Evolutionary conservation across 1,284 basidiomycete genomes (phyloP), one percentile per base, ranked within the genome.

Genomic region (Uromyces viciae-fabae): DNA sequence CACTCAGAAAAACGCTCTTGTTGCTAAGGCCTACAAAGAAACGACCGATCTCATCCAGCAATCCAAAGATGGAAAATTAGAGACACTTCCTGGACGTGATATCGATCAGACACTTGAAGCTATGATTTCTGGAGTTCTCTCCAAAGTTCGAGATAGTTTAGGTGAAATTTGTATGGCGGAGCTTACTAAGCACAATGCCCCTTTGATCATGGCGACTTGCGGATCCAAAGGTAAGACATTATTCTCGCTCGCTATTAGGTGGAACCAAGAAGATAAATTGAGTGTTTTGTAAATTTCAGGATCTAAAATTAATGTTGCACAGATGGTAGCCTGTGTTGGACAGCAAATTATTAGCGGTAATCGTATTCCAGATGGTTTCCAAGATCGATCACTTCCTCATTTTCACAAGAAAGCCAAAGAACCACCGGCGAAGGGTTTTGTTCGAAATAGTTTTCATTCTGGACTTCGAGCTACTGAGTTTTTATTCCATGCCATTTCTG

Each of bases 321-420:
- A 99, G 88, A 99, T 99, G 97, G 97, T 99, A 81, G 97, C 97
- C 83, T 98, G 95, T 90, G 97, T 99, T 83, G 97, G 97, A 14
- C 97, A 99, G 86, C 97, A 99, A 86, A 98, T 99, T 87, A 99
- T 99, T 83, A 91, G 93, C 33, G 97, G 97, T 31, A 93, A 94
- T 86, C 97, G 97, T 91, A 95, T 99, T 8, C 95, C 95, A 0
- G 94, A 99, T 89, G 97, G 96, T 74, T 99, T 99, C 88, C 97
- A 99, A 87, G 97, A 99, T 87, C 93, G 97, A 68, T 98, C 97
- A 0, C 89, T 99, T 31, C 97, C 97, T 0, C 97, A 99, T 87
- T 99, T 99, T 87, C 93, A 92, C 38, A 99, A 99, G 87, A 98
- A 97, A 87, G 94, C 94, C 11, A 93, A 95, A 86, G 94, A 96